These are phyloP conservation scores for Beauveria brongniartii DNA, from an alignment of 2,329 filamentous ascomycete species.

Conservation along the genomic window DNA sequence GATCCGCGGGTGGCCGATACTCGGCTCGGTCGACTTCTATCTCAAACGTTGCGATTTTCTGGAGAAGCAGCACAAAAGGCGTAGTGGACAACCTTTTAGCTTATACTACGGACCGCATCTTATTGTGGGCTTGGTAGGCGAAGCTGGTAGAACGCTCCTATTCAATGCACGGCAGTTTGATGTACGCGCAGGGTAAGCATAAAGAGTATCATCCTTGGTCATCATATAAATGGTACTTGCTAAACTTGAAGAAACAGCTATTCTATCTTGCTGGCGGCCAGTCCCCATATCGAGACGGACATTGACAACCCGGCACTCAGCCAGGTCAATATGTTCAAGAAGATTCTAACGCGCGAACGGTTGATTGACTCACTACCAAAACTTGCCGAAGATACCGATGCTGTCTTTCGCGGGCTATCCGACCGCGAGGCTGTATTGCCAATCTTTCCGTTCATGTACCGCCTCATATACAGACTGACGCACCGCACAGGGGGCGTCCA, in stretches of 20 bases:
- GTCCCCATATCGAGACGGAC: slow-evolving; percentile 17
- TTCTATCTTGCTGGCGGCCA: slow-evolving; percentile 23
- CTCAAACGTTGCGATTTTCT: slow-evolving; percentile 37
- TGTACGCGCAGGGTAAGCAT: slow-evolving; percentile 32
- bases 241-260: slow-evolving; percentile 16
- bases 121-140: slow-evolving; percentile 37
- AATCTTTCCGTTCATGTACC: slow-evolving; percentile 46
- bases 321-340: slow-evolving; percentile 24
- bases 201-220: too few species aligned
- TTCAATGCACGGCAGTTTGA: slow-evolving; percentile 37
- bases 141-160: slow-evolving; percentile 33
- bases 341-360: slow-evolving; percentile 29
- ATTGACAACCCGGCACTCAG: slow-evolving; percentile 16
- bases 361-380: slow-evolving; percentile 30
- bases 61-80: slow-evolving; percentile 19
- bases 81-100: slow-evolving; percentile 36
- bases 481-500: slow-evolving; percentile 46
- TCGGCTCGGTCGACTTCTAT: slow-evolving; percentile 39
- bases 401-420: neutral
- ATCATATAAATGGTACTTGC: neutral
- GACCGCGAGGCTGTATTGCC: slow-evolving; percentile 23
- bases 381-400: slow-evolving; percentile 33
- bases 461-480: slow-evolving; percentile 47
- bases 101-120: slow-evolving; percentile 38
- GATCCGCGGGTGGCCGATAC: slow-evolving; percentile 28